Conservation (phyloP, 1,139 yeast genomes). For the Lodderomyces oxycetoniae region DNA sequence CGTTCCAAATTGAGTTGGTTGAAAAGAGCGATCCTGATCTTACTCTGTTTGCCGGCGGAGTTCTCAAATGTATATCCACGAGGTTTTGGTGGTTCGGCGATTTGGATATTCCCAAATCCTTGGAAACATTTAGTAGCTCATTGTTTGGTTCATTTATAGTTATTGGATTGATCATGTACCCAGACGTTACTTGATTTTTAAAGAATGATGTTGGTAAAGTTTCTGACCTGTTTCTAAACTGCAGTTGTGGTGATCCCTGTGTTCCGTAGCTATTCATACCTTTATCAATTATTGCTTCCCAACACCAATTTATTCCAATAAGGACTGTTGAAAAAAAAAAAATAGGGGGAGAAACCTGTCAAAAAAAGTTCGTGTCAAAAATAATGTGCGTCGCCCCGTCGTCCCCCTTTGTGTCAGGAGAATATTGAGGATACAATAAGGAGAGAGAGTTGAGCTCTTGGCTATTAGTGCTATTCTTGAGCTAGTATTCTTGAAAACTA, state of each 20-base stretch:
- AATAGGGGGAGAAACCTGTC: too few species aligned
- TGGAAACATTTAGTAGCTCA: constrained; percentile 3
- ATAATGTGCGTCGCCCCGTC: too few species aligned
- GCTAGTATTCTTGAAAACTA: too few species aligned
- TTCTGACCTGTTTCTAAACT: constrained; percentile 51
- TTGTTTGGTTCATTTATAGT: neutral
- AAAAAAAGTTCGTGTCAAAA: too few species aligned
- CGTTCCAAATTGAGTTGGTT: constrained; percentile 47
- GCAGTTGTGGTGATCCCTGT: constrained; percentile 3
- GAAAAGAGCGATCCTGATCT: constrained; percentile 45
- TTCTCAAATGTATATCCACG: constrained; percentile 1
- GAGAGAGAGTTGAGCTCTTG: too few species aligned
- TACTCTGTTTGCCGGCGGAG: constrained; percentile 20
- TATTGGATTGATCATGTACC: constrained; percentile 1
- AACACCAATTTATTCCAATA: too few species aligned
- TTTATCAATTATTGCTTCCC: too few species aligned
- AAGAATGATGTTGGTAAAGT: constrained; percentile 48
- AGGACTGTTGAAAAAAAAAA: too few species aligned
- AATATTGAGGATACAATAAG: too few species aligned
- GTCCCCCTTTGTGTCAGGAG: too few species aligned
- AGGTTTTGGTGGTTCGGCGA: constrained; percentile 1
- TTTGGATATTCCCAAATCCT: constrained; percentile 2
- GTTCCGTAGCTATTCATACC: too few species aligned
- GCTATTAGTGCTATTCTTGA: too few species aligned
- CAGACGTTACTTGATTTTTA: constrained; percentile 9